Conservation (phyloP, 2,329 filamentous ascomycete species). For the Fusarium sp. region DNA sequence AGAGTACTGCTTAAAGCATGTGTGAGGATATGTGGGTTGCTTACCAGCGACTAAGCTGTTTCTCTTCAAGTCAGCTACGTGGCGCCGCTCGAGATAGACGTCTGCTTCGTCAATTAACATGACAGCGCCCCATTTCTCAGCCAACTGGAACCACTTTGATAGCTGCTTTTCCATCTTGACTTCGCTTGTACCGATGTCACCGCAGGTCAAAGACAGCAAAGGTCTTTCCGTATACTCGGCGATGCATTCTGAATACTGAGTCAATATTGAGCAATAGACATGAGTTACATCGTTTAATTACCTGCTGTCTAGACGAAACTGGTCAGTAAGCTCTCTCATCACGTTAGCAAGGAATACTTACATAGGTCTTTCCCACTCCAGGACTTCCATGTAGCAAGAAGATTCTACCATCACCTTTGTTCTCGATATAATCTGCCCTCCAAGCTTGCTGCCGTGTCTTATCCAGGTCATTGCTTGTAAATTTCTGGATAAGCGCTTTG, state of each 20-base stretch:
- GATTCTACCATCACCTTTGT: neutral
- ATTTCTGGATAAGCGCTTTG: neutral
- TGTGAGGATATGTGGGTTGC: rapidly evolving
- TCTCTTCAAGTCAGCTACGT: neutral
- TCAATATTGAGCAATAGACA: rapidly evolving
- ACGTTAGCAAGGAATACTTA: rapidly evolving
- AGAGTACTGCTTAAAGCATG: rapidly evolving
- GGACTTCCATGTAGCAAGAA: neutral
- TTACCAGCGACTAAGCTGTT: neutral
- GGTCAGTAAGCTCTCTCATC: rapidly evolving
- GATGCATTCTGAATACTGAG: neutral
- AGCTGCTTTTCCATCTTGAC: neutral
- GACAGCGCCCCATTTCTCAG: neutral
- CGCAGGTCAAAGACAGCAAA: neutral
- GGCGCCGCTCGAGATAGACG: neutral
- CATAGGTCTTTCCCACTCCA: neutral
- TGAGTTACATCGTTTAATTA: neutral
- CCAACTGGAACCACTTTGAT: neutral
- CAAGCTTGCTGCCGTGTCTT: neutral
- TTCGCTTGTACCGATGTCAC: neutral
- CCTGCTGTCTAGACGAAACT: neutral
- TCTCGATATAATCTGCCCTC: neutral
- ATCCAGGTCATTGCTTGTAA: neutral
- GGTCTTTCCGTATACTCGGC: neutral
- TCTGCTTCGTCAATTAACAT: neutral